Conservation (phyloP, 2,329 filamentous ascomycete genomes). For the Cryphonectria nitschkei region DNA sequence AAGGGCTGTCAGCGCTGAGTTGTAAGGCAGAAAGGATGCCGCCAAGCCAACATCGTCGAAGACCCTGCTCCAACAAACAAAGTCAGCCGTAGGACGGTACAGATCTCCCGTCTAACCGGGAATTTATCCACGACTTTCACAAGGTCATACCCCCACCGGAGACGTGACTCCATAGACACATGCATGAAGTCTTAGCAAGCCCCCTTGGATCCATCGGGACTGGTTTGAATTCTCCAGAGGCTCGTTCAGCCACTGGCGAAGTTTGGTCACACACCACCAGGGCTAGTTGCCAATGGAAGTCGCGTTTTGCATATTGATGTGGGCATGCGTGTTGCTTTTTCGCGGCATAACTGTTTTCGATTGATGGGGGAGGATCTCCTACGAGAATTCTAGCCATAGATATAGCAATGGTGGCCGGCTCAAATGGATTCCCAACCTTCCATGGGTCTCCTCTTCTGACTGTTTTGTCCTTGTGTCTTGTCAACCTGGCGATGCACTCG, state of each 20-base stretch:
- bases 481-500: not conserved
- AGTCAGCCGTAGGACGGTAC: not conserved
- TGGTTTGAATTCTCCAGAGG: not conserved
- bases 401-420: not conserved
- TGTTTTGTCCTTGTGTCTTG: not conserved
- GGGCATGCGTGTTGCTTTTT: not conserved
- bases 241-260: slow-evolving; percentile 5
- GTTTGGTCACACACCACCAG: slow-evolving; percentile 1
- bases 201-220: slow-evolving; percentile 2
- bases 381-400: not conserved
- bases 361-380: not conserved
- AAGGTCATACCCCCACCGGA: slow-evolving; percentile 1
- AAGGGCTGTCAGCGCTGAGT: not conserved
- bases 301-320: slow-evolving; percentile 5
- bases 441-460: not conserved
- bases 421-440: not conserved
- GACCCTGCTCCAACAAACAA: not conserved
- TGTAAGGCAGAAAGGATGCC: not conserved
- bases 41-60: not conserved
- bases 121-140: slow-evolving; percentile 9
- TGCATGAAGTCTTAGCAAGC: not conserved
- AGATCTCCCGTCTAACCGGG: slow-evolving; percentile 4
- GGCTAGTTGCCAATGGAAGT: not conserved
- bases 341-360: not conserved
- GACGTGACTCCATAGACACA: not conserved